Evolutionary conservation across 2,329 filamentous ascomycete species (phyloP), one percentile per base, ranked within the genome.

Genomic region (Zopfia rhizophila): DNA sequence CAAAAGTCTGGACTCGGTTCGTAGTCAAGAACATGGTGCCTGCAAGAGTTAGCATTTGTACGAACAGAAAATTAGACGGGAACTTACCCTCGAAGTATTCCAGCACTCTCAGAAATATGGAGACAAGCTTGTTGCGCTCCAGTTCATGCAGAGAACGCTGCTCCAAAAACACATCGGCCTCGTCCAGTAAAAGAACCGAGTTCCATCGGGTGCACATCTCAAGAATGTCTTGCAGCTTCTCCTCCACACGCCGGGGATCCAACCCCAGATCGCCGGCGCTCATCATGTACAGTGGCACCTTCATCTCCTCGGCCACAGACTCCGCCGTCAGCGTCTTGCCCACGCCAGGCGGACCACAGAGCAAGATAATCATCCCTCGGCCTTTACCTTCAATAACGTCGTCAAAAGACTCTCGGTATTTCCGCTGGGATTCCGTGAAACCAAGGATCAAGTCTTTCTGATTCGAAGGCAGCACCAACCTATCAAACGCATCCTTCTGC

Each of bases 341-440:
- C 2, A 81, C 77, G 3, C 80, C 80, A 0, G 80, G 79, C 0
- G 76, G 76, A 2, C 79, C 80, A 31, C 69, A 73, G 2, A 82
- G 71, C 3, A 82, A 69, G 44, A 82, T 68, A 42, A 82, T 79
- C 40, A 81, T 73, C 7, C 80, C 79, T 12, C 72, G 70, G 10
- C 80, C 80, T 55, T 82, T 82, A 21, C 78, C 79, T 19, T 75
- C 69, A 18, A 63, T 60, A 2, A 63, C 52, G 24, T 63, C 60
- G 30, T 63, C 60, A 28, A 63, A 63, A 3, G 51, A 46, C 8
- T 58, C 55, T 22, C 55, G 53, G 41, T 60, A 56, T 44, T 60
- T 56, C 7, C 52, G 51, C 35, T 68, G 64, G 3, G 60, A 62
- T 30, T 66, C 53, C 0, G 63, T 63, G 48, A 68, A 68, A 18